Evolutionary conservation across 345 rosid genomes (phyloP), one percentile per base, ranked within the genome.

Genomic region (Pistacia atlantica): DNA sequence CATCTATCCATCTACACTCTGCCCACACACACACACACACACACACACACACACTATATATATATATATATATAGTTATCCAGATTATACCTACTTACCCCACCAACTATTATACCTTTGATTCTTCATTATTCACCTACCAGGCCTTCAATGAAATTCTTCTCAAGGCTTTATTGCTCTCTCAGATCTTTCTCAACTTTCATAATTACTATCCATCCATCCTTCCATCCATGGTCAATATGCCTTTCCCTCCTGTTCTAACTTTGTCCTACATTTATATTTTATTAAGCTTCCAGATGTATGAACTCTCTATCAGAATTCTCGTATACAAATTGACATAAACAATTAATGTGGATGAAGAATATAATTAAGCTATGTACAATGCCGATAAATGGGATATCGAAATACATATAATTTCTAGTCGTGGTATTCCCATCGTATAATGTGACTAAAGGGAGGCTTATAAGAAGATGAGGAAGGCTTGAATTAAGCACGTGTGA

Each of bases 141-240:
- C 18, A n/a, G 45, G 31, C 45, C 69, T 72, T 74, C 73, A 79
- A 79, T 82, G 78, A 75, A 79, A 63, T 54, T 75, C 78, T 82
- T 82, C 82, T 82, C 85, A 73, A 82, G 87, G 83, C 67, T 72
- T n/a, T 48, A 18, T 73, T 66, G 75, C 16, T 37, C 62, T 65
- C 75, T 76, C 75, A 38, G 9, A 58, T n/a, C 60, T 57, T 79
- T 77, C 58, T 67, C 49, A 56, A 66, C n/a, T 42, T 45, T 72
- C 67, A 67, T 48, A 58, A 84, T 79, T 57, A 84, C 82, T 74
- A 18, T 59, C 46, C 46, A 42, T 42, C 46, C 46, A 42, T 42
- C 25, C 25, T 22, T 22, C 67, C 70, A 12, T 62, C 46, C 77
- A 49, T 62, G 67, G 75, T 61, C 75, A 17, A 72, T 72, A 25